Conservation (phyloP, 2,329 filamentous ascomycete species). For the Xylariaceae sp. region DNA sequence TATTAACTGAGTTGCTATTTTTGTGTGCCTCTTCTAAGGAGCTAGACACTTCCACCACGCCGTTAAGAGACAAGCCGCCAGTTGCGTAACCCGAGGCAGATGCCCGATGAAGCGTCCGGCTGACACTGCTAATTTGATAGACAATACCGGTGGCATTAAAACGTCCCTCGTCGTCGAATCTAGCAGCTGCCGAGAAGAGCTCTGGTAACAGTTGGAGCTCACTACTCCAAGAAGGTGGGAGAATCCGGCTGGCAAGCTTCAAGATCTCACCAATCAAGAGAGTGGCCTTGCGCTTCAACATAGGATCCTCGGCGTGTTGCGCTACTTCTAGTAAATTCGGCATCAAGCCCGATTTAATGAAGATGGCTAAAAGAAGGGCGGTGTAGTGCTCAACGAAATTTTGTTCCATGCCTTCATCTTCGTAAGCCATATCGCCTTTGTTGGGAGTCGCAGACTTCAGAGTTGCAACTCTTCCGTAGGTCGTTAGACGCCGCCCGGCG, state of each 20-base stretch:
- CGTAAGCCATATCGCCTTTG: conserved; percentile 59
- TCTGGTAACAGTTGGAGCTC: conserved; percentile 88
- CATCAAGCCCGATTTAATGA: conserved; percentile 82
- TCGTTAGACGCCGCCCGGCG: conserved; percentile 89
- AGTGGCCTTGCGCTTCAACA: conserved; percentile 85
- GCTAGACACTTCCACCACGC: conserved; percentile 55
- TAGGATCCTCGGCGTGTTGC: conserved; percentile 70
- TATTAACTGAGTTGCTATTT: conserved; percentile 54
- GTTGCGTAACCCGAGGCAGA: conserved; percentile 56
- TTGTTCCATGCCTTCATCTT: conserved; percentile 74
- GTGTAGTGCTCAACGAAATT: conserved; percentile 96
- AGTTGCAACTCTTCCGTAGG: conserved; percentile 92
- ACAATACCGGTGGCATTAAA: conserved; percentile 88
- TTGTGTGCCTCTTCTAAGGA: conserved; percentile 65
- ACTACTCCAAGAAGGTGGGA: conserved; percentile 83
- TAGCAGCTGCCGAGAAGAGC: conserved; percentile 77
- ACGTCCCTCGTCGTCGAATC: conserved; percentile 73
- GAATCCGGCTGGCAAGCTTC: conserved; percentile 83
- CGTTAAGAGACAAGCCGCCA: conserved; percentile 50
- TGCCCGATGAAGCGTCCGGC: conserved; percentile 86
- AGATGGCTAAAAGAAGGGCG: conserved; percentile 81
- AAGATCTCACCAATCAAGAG: conserved; percentile 89
- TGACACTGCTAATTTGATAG: conserved; percentile 98
- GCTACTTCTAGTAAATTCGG: conserved; percentile 68
- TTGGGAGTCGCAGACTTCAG: conserved; percentile 66